A percentile compares a stretch with the other conserved stretches of the same genome.
Conservation (phyloP, 345 rosid species). For the Eucalyptus coolabah region DNA sequence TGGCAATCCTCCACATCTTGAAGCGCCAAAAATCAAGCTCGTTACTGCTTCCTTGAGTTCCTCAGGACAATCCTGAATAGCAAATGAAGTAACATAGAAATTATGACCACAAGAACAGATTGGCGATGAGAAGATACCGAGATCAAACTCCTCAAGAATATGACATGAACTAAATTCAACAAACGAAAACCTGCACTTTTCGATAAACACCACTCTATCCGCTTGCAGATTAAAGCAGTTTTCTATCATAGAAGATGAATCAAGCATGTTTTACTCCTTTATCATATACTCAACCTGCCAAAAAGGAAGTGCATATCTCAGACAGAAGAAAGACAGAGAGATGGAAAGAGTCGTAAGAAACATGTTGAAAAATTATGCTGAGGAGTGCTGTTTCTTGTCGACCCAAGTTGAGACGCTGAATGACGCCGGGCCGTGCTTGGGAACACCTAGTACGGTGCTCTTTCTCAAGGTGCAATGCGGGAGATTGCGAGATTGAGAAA, state of each 20-base stretch:
- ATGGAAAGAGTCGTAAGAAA: not conserved
- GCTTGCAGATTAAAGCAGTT: slow-evolving; percentile 15
- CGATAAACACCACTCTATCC: slow-evolving; percentile 17
- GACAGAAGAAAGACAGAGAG: not conserved
- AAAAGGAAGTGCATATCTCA: not conserved
- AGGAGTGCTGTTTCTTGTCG: slow-evolving; percentile 25
- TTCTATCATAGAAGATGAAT: slow-evolving; percentile 19
- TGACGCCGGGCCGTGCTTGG: slow-evolving; percentile 23
- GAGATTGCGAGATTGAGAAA: slow-evolving; percentile 21
- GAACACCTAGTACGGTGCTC: slow-evolving; percentile 17
- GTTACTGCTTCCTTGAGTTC: slow-evolving; percentile 32
- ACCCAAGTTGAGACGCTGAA: slow-evolving; percentile 26
- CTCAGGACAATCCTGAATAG: slow-evolving; percentile 31
- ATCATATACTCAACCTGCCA: slow-evolving; percentile 26
- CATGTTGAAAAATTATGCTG: not conserved
- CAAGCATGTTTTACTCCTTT: slow-evolving; percentile 19
- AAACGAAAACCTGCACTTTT: slow-evolving; percentile 9
- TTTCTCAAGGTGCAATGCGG: slow-evolving; percentile 21
- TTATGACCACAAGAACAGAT: not conserved
- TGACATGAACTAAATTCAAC: not conserved
- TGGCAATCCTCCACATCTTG: slow-evolving; percentile 38
- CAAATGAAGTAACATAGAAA: not conserved
- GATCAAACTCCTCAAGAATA: not conserved
- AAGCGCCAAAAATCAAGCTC: slow-evolving; percentile 40
- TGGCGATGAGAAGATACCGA: too few relatives aligned